Evolutionary conservation across 2,329 filamentous ascomycete genomes (phyloP).

Genomic region (Cephalotrichum gorgonifer): DNA sequence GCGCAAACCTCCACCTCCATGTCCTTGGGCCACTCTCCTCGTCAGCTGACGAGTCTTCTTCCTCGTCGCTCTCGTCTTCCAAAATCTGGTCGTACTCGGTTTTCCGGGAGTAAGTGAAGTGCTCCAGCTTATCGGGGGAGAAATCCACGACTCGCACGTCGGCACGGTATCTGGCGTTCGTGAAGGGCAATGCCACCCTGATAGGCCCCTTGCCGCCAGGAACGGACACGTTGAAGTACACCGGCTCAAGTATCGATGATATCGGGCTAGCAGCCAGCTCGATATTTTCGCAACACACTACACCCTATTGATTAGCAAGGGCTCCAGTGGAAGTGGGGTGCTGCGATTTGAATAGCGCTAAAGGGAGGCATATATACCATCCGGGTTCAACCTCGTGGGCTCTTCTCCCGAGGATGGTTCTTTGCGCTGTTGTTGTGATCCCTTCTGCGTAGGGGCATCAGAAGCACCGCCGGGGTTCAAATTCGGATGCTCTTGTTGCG

Average conservation of each 20-base stretch:
- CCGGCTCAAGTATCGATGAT: constrained; percentile 25
- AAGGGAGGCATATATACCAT: constrained; percentile 13
- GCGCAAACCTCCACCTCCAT: constrained; percentile 80
- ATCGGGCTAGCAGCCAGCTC: constrained; percentile 2
- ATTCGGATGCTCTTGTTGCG: constrained; percentile 6
- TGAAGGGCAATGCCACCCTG: constrained; percentile 53
- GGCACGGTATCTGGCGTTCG: constrained; percentile 60
- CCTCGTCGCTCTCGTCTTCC: constrained; percentile 20
- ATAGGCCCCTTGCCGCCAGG: constrained; percentile 19
- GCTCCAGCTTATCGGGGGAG: constrained; percentile 55
- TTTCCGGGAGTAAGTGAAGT: constrained; percentile 52
- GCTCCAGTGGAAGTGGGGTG: not conserved
- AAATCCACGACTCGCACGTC: constrained; percentile 76
- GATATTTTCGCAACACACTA: constrained; percentile 16
- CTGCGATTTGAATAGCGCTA: not conserved
- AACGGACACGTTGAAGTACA: constrained; percentile 30
- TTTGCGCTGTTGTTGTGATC: too few species aligned
- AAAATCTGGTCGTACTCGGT: constrained; percentile 40
- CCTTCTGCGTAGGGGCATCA: not conserved
- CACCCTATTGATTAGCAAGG: constrained; percentile 19
- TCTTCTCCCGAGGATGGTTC: not conserved
- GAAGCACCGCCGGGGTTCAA: constrained; percentile 20
- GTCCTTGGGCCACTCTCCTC: constrained; percentile 11
- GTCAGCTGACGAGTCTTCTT: constrained; percentile 13
- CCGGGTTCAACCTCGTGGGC: constrained; percentile 17